These are phyloP conservation scores for Dentiscutata heterogama DNA, from an alignment of 371 early-diverging fungal genomes.

Conservation along the genomic window DNA sequence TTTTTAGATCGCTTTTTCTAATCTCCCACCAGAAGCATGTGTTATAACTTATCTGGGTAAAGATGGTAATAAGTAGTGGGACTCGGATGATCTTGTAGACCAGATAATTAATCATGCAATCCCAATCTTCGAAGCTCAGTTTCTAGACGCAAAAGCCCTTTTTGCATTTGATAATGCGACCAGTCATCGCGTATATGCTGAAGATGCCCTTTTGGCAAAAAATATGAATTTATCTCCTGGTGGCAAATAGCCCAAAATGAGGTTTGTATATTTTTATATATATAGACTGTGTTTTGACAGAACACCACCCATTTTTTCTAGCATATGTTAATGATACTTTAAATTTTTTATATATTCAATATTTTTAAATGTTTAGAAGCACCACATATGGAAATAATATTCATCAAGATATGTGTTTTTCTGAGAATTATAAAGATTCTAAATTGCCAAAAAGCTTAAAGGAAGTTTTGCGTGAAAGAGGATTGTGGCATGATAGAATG, in stretches of 20 bases:
- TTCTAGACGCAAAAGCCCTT: not conserved
- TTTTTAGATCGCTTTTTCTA: not conserved
- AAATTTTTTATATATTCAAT: not conserved
- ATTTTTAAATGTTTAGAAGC: constrained; percentile 20
- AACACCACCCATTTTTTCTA: too few species aligned
- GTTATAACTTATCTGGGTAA: too few species aligned
- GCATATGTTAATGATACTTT: too few species aligned
- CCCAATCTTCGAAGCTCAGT: not conserved
- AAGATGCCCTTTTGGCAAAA: not conserved
- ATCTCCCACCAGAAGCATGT: not conserved
- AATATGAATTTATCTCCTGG: not conserved
- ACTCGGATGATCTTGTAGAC: not conserved
- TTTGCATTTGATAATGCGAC: constrained; percentile 2
- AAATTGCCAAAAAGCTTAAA: not conserved
- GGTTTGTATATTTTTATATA: not conserved
- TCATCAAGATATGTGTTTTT: not conserved
- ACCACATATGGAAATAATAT: not conserved
- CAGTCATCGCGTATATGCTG: not conserved
- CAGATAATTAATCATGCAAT: not conserved
- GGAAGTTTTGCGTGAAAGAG: not conserved
- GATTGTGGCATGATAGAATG: not conserved
- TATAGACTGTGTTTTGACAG: too few species aligned
- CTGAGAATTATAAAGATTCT: not conserved
- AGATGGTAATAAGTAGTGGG: not conserved
- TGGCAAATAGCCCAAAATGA: not conserved